Evolutionary conservation across 208 protist genomes (phyloP), one percentile per base, ranked within the genome.

Genomic region (Giardia muris): DNA sequence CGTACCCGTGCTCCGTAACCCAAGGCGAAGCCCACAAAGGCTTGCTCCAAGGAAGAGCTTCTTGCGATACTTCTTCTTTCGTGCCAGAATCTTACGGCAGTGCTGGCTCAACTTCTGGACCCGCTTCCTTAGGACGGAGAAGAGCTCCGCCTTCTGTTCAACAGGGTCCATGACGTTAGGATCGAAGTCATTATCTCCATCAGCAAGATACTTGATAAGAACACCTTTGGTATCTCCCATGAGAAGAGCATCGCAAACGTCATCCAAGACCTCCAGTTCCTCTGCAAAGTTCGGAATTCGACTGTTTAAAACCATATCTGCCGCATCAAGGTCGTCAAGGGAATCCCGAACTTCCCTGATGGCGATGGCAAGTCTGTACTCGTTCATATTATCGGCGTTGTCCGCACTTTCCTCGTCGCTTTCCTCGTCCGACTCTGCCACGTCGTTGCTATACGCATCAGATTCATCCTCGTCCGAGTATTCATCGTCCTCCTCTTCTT

Each of bases 221-320:
- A 90, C 87, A 47, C 45, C 44, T 67, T 90, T 45, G 43, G 2
- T 47, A 1, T 90, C 43, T 90, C 87, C 87, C n/a, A 90, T 4
- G 45, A 90, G 48, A 4, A 90, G n/a, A 4, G 4, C 43, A 90
- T 90, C 87, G 48, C 1, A 47, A 1, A 90, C 87, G 4, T 90
- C 87, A 90, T 90, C 43, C 43, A 90, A 47, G 0, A 67, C 45
- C 45, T 90, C 87, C 45, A 90, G 45, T 47, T 90, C 87, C 48
- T 90, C 1, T 4, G 43, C 87, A 90, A 90, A 90, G 10, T 45
- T 45, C 2, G 87, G 87, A 10, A 90, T 2, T n/a, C 45, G 46
- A 47, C n/a, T 4, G 4, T 90, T 47, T 47, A 2, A 1, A 90
- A 47, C 1, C 42, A 90, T 89, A 43, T 89, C 86, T 43, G 22